These are phyloP conservation scores for Neofusicoccum umdonicola DNA, from an alignment of 2,329 filamentous ascomycete species.

Conservation along the genomic window DNA sequence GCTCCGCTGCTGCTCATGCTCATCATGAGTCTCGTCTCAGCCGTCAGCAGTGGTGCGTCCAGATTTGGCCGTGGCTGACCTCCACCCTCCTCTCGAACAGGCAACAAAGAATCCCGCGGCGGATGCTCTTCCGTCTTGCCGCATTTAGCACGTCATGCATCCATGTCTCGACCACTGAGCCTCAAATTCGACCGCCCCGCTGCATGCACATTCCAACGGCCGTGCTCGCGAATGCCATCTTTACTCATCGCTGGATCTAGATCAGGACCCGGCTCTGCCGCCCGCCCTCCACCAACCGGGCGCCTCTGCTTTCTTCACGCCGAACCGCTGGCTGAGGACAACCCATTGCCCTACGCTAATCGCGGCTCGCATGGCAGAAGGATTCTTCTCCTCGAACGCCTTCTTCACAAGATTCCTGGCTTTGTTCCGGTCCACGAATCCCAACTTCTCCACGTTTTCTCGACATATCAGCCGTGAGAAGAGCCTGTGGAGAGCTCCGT, in stretches of 20 bases:
- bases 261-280: neutral
- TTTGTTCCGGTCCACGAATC: constrained; percentile 35
- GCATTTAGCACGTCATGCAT: neutral
- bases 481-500: constrained; percentile 45
- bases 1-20: neutral
- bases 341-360: constrained; percentile 45
- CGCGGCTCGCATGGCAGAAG: constrained; percentile 36
- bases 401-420: constrained; percentile 16
- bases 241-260: neutral
- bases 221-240: neutral
- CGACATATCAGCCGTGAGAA: constrained; percentile 29
- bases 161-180: neutral
- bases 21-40: constrained; percentile 4
- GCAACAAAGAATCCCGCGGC: neutral
- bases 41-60: neutral
- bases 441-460: constrained; percentile 29
- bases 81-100: neutral
- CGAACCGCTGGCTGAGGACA: constrained; percentile 44
- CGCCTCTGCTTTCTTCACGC: constrained; percentile 31
- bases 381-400: constrained; percentile 27
- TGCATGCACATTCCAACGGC: neutral
- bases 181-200: neutral
- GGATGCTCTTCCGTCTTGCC: neutral
- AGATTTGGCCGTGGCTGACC: neutral
- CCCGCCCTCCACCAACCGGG: neutral